These are phyloP conservation scores for Cladosporium sphaerospermum DNA, from an alignment of 2,329 filamentous ascomycete genomes.

Conservation along the genomic window DNA sequence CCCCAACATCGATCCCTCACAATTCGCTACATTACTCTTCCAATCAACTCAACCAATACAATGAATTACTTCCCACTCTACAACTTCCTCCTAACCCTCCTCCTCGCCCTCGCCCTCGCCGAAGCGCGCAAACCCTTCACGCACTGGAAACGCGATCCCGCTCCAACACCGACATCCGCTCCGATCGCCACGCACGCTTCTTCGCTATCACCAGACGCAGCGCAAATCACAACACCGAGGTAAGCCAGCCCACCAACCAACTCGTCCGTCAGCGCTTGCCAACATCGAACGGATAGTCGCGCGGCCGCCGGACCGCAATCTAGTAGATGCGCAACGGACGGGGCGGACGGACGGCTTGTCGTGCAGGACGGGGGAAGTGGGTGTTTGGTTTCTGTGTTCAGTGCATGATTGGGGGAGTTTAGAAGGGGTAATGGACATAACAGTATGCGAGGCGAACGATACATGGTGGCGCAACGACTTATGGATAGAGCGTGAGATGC, in stretches of 20 bases:
- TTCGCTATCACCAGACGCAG: too few species aligned
- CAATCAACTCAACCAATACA: too few species aligned
- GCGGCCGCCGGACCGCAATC: too few species aligned
- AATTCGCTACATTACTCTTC: too few species aligned
- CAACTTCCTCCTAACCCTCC: not conserved
- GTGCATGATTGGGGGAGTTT: not conserved
- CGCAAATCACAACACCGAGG: too few species aligned
- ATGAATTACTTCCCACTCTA: not conserved
- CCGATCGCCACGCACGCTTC: too few species aligned
- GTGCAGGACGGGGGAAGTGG: not conserved
- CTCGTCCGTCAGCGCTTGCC: not conserved
- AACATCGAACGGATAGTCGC: not conserved
- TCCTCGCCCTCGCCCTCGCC: not conserved
- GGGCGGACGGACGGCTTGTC: not conserved
- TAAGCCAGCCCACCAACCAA: not conserved
- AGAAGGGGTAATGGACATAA: not conserved
- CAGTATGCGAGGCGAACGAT: not conserved
- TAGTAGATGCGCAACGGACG: too few species aligned
- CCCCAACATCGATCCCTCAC: too few species aligned
- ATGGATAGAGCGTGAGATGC: too few species aligned
- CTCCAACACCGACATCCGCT: not conserved
- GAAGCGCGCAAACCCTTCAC: not conserved
- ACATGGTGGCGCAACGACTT: too few species aligned
- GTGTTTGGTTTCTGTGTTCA: not conserved
- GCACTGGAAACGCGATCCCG: not conserved